Percentiles rank a stretch among this genome's conserved stretches.
Evolutionary conservation across 768 basidiomycete species (phyloP).

Genomic region (Tubosaeta sp.): DNA sequence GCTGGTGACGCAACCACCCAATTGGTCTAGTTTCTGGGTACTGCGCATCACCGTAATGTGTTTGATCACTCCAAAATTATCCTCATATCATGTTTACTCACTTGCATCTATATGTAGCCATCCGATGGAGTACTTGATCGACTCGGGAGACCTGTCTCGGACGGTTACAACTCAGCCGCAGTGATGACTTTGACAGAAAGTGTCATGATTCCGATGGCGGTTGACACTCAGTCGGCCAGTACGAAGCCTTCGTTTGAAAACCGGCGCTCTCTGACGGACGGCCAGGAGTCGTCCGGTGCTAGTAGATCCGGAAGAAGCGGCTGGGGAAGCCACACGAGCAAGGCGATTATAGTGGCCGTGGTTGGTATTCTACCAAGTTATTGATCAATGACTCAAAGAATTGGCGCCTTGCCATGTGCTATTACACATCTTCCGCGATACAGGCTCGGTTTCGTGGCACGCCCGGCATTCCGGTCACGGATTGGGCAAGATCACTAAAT

Average conservation of each 20-base stretch:
- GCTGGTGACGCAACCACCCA: not conserved
- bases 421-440: constrained; percentile 2
- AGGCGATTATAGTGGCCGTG: not conserved
- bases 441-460: not conserved
- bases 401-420: not conserved
- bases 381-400: constrained; percentile 3
- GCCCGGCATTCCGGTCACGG: constrained; percentile 2
- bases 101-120: not conserved
- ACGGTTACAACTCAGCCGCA: constrained; percentile 1
- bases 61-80: not conserved
- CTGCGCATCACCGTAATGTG: constrained; percentile 5
- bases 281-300: constrained; percentile 1
- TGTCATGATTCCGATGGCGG: constrained; percentile 2
- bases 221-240: not conserved
- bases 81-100: not conserved
- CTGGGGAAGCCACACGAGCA: not conserved
- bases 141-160: not conserved
- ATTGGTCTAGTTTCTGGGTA: constrained; percentile 2
- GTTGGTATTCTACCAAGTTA: constrained; percentile 10
- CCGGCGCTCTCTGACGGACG: constrained; percentile 5
- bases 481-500: not conserved
- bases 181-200: not conserved
- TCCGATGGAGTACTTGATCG: constrained; percentile 4
- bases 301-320: not conserved
- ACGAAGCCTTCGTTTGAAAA: not conserved